Percentiles rank a stretch among this genome's conserved stretches.
Conservation (phyloP, 2,329 filamentous ascomycete species). For the Xylariaceae sp. region DNA sequence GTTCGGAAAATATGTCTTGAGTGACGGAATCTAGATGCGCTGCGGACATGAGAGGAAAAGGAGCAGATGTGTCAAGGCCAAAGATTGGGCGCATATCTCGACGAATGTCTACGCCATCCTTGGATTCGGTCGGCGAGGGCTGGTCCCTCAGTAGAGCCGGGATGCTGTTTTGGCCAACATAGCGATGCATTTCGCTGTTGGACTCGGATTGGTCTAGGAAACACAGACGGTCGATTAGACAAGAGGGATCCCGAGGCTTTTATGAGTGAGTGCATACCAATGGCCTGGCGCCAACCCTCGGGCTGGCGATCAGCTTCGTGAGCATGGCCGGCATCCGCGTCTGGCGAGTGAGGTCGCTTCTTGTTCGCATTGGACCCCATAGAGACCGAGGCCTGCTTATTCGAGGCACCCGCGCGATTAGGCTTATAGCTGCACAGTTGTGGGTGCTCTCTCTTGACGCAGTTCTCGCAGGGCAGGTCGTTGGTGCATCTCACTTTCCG, state of each 20-base stretch:
- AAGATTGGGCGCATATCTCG: slow-evolving; percentile 62
- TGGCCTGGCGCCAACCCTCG: slow-evolving; percentile 31
- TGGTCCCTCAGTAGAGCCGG: slow-evolving; percentile 57
- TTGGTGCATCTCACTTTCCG: slow-evolving; percentile 67
- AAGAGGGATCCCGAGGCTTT: not conserved
- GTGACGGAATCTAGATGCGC: slow-evolving; percentile 56
- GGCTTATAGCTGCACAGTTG: slow-evolving; percentile 63
- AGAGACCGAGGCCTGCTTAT: slow-evolving; percentile 33
- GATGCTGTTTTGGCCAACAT: slow-evolving; percentile 63
- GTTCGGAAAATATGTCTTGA: slow-evolving; percentile 54
- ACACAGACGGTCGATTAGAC: slow-evolving; percentile 7
- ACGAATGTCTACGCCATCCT: slow-evolving; percentile 52
- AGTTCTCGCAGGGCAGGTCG: slow-evolving; percentile 63
- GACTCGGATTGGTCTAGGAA: slow-evolving; percentile 47
- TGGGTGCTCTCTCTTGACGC: slow-evolving; percentile 60
- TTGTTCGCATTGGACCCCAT: slow-evolving; percentile 29
- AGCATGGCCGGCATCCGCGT: slow-evolving; percentile 35
- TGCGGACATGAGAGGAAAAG: slow-evolving; percentile 62
- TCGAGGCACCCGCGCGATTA: slow-evolving; percentile 42
- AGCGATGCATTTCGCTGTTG: slow-evolving; percentile 48
- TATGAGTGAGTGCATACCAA: slow-evolving; percentile 24
- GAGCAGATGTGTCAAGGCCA: slow-evolving; percentile 60
- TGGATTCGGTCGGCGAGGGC: slow-evolving; percentile 47
- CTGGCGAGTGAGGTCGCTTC: slow-evolving; percentile 43
- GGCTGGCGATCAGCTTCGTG: slow-evolving; percentile 35